A percentile compares a stretch with the other conserved stretches of the same genome.
phyloP scores from a whole-genome alignment of 176 grass and related monocot species.

The Phyllostachys edulis region DNA sequence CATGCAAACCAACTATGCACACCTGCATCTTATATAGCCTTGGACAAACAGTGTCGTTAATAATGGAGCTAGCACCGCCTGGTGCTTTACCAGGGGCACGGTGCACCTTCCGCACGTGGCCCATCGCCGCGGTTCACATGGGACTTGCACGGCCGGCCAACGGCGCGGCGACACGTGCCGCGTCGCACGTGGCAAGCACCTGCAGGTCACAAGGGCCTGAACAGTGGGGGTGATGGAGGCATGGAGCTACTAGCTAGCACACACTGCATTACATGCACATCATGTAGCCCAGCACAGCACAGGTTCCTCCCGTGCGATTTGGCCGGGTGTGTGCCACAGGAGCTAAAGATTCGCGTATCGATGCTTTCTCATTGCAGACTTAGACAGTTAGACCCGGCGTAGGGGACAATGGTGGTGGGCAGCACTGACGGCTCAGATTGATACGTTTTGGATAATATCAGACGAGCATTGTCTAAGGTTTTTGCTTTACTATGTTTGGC shows the following conservation, averaged over 20 bases:
- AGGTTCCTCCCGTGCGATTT: not conserved
- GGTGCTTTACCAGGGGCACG: not conserved
- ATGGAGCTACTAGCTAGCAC: not conserved
- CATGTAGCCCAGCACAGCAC: not conserved
- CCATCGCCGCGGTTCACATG: slow-evolving; percentile 18
- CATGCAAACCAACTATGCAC: not conserved
- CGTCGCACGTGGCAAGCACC: slow-evolving; percentile 20
- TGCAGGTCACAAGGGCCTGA: slow-evolving; percentile 19
- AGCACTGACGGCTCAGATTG: no score
- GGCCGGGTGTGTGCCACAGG: not conserved
- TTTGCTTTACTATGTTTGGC: no score
- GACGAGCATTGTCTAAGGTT: no score
- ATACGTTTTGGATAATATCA: no score
- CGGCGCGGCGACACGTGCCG: not conserved
- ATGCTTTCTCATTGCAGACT: not conserved
- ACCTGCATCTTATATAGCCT: slow-evolving; percentile 18
- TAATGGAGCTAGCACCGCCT: not conserved
- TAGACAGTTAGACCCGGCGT: not conserved
- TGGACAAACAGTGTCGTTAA: not conserved
- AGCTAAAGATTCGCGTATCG: not conserved
- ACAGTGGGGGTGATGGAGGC: slow-evolving; percentile 5
- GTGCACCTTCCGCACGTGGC: slow-evolving; percentile 17
- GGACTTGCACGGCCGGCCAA: not conserved
- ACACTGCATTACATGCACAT: not conserved
- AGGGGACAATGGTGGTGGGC: no score